Evolutionary conservation across 331 rosid species (phyloP), one percentile per base, ranked within the genome.

Genomic region (Acacia concinna): DNA sequence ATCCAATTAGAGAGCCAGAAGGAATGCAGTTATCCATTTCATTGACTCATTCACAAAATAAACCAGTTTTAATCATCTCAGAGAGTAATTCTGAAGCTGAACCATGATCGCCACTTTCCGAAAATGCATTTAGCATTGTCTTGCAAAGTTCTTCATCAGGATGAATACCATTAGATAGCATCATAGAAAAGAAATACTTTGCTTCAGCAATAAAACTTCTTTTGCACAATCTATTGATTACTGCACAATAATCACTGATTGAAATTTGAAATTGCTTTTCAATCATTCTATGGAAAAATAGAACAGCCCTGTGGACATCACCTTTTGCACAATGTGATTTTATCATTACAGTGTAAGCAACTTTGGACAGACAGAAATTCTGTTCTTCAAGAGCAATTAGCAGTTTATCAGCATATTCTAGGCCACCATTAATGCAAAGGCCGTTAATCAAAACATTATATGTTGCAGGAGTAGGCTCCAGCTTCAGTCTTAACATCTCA

Each of bases 391-490:
- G 74, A 69, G 37, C 31, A 43, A 41, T 69, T 69, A 69, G 57
- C 57, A 69, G 56, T 69, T 38, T 69, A 43, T 78, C 94, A 67
- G 89, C 94, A 78, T 82, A 84, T 83, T 34, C 79, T 43, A 86
- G 73, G 75, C 74, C 79, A 20, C 94, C 94, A 84, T 78, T 66
- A 41, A 82, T 31, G 56, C 91, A 90, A 65, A 90, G 86, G 78
- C 87, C 94, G 78, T 81, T 69, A 46, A 87, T 82, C 65, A 90
- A 86, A 60, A 90, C 67, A 70, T 69, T 69, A 81, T 87, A 89
- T 11, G 90, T 86, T 38, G 60, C 85, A 69, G 89, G 82, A 73
- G 82, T 82, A 43, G 91, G 90, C 86, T 80, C 75, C 46, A 86
- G 86, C 59, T 82, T 81, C 81, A 78, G 87, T 74, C 54, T 66